Base-by-base conservation (phyloP, 495 filamentous ascomycete genomes). In the Clavariopsis aquatica region DNA sequence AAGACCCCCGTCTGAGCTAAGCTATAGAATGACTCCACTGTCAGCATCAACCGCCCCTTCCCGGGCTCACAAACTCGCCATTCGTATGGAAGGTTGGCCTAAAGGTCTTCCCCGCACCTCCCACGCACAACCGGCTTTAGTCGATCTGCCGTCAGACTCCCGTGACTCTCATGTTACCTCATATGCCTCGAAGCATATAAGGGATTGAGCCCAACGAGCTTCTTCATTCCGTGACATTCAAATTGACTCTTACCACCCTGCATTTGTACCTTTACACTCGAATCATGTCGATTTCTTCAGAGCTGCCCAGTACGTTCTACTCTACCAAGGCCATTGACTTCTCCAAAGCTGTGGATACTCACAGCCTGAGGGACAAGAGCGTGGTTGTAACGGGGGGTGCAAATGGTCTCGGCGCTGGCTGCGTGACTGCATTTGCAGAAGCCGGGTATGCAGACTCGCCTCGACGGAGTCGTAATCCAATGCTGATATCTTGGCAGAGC, bases 401-500 rank as follows among this genome's bases (percentile, higher is more conserved):
- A 1, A 66, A 47, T 20, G 66, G 66, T 1, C 24, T 69, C 7
- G 66, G 66, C 13, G 61, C 55, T 22, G 61, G 47, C 2, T 49
- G 34, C 52, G 62, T 41, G n/a, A 53, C 52, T 9, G 49, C 61
- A 15, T 62, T 66, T 38, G 66, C 66, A 17, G 66, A 65, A 47
- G 54, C 55, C 28, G 66, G 66, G 66, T 69, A 53, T 49, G 34
- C 52, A 27, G 23, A 20, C 31, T 34, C 31, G 31, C 28, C 24
- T 13, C 53, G 3, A 17, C 46, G 0, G 1, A 29, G 34, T 28
- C 9, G 12, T 51, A 26, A 8, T 22, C 2, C 15, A 29, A n/a
- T 5, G 15, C 46, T 60, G 28, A 75, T 83, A 81, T 75, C 83
- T 81, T 73, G 82, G 77, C 17, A 71, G 72, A 8, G 72, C 71